Evolutionary conservation across 768 basidiomycete species (phyloP), one percentile per base, ranked within the genome.

Genomic region (Tylopilus sp.): DNA sequence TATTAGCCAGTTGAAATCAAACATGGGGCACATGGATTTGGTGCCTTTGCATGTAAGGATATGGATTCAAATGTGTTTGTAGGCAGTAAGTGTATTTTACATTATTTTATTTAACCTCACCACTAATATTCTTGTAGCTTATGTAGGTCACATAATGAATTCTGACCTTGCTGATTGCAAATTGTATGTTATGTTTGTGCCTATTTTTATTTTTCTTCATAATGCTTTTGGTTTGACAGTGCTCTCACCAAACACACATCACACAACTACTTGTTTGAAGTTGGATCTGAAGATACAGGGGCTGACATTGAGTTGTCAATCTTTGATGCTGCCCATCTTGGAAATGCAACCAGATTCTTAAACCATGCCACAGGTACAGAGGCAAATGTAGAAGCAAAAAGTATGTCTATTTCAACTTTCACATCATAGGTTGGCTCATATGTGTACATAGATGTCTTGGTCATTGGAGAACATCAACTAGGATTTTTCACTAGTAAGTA

Each of bases 271-370:
- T 39, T 67, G 17, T 76, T 76, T 54, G 62, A 61, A 3, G 18
- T 55, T n/a, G n/a, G n/a, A 22, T 48, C 38, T 13, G 31, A 15
- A 31, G 31, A 51, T 31, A 50, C 0, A 6, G 25, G n/a, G n/a
- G n/a, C n/a, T n/a, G n/a, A 33, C 2, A 1, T n/a, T 2, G 5
- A 31, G 0, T 10, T 51, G 1, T 31, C 28, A 8, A 9, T 60
- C 36, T 48, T 59, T 36, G 79, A 80, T 64, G 73, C 77, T 20
- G 70, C 69, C n/a, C 50, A 57, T 10, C 50, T 72, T 11, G 76
- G 78, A 0, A 78, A 80, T 60, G 63, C 70, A 39, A 76, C 72
- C 0, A 65, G 78, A 28, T 80, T 71, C 48, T 53, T 79, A 2
- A 80, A 80, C 54, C 73, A 76, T 47, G 40, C 22, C 1, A 2